Evolutionary conservation across 371 early-diverging fungal genomes (phyloP).

Genomic region (Mucor piriformis): DNA sequence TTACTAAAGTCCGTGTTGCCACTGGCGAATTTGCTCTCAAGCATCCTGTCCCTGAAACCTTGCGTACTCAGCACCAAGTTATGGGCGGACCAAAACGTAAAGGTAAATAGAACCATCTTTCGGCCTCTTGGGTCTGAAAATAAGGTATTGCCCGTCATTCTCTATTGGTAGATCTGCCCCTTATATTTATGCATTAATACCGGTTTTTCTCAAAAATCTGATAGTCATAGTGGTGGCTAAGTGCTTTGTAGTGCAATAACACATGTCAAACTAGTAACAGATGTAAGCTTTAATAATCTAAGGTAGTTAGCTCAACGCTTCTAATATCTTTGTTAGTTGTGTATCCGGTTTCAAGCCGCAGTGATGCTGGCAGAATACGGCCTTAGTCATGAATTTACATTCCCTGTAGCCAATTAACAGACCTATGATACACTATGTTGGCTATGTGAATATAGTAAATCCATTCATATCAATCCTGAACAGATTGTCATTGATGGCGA

Average conservation of each 20-base stretch:
- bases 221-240: slow-evolving; percentile 25
- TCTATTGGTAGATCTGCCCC: slow-evolving; percentile 9
- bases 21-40: slow-evolving; percentile 11
- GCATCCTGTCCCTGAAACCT: slow-evolving; percentile 9
- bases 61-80: slow-evolving; percentile 5
- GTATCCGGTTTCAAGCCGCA: slow-evolving; percentile 10
- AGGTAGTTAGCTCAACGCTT: too few relatives aligned
- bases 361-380: slow-evolving; percentile 26
- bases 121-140: slow-evolving; percentile 16
- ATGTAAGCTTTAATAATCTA: slow-evolving; percentile 6
- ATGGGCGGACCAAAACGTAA: slow-evolving; percentile 4
- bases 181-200: background rate
- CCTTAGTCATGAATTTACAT: slow-evolving; percentile 26
- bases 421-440: slow-evolving; percentile 16
- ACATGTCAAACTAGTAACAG: slow-evolving; percentile 17
- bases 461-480: slow-evolving; percentile 13
- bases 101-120: slow-evolving; percentile 16
- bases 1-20: slow-evolving; percentile 10
- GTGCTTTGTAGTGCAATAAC: slow-evolving; percentile 11
- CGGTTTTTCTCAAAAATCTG: background rate
- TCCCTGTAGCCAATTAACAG: slow-evolving; percentile 25
- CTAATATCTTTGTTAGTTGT: background rate
- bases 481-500: slow-evolving; percentile 25
- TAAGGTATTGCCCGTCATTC: slow-evolving; percentile 14
- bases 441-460: slow-evolving; percentile 10